phyloP scores from a whole-genome alignment of 805 yeast genomes.

The Sugiyamaella americana region DNA sequence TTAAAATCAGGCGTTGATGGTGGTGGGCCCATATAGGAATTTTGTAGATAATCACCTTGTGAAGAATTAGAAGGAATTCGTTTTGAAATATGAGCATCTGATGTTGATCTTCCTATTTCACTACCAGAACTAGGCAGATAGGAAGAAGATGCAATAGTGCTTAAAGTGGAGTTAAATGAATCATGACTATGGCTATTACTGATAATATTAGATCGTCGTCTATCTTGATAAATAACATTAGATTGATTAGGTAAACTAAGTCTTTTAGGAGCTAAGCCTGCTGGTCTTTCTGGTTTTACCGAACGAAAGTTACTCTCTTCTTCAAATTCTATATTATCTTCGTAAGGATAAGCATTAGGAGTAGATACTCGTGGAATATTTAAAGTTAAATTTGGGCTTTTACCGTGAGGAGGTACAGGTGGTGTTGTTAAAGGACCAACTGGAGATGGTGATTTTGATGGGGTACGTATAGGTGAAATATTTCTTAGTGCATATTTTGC shows the following conservation, averaged over 20 bases:
- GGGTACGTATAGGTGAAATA: not conserved
- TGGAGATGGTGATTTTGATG: not conserved
- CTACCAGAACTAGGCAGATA: not conserved
- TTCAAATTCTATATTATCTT: not conserved
- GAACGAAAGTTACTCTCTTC: not conserved
- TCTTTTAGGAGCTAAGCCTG: not conserved
- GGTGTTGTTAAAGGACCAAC: no score
- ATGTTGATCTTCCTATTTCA: not conserved
- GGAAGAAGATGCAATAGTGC: not conserved
- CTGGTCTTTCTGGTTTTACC: not conserved
- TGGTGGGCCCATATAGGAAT: no score
- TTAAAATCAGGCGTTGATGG: not conserved
- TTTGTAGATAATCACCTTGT: no score
- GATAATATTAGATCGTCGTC: not conserved
- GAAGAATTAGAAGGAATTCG: not conserved
- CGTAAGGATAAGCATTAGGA: not conserved
- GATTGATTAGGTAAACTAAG: not conserved
- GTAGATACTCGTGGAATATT: not conserved
- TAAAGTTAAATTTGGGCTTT: no score
- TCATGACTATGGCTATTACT: no score
- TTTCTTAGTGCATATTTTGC: not conserved
- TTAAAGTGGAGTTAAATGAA: not conserved
- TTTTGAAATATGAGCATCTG: not conserved
- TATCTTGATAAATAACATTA: not conserved
- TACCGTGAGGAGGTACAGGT: no score